A percentile compares a stretch with the other conserved stretches of the same genome.
Conservation (phyloP, 192 early-diverging fungal species). For the Chytriomyces confervae region DNA sequence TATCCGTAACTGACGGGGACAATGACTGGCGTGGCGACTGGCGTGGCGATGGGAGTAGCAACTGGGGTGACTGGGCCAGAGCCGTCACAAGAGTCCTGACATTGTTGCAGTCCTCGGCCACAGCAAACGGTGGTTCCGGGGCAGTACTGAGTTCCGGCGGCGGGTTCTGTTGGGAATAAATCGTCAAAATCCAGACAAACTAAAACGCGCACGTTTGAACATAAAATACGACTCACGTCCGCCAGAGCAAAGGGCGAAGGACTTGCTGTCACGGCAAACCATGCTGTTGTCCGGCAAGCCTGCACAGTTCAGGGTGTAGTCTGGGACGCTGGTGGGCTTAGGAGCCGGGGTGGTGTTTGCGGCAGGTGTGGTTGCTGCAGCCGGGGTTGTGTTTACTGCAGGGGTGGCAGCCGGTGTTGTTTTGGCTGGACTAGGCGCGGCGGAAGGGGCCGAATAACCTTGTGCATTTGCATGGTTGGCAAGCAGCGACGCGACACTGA, state of each 20-base stretch:
- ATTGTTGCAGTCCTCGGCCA: background rate
- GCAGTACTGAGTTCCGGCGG: constrained; percentile 1
- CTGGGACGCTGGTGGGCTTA: background rate
- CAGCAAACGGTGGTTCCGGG: background rate
- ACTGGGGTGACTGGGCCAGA: background rate
- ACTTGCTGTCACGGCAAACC: background rate
- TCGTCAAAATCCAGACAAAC: background rate
- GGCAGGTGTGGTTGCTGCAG: background rate
- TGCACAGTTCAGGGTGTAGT: constrained; percentile 7
- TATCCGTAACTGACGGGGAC: background rate
- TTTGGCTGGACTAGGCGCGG: background rate
- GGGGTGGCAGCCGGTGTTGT: background rate
- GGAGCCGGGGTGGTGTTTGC: background rate
- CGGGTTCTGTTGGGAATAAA: background rate
- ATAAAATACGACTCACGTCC: constrained; percentile 5
- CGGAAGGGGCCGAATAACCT: background rate
- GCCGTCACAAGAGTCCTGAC: background rate
- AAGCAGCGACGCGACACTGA: background rate
- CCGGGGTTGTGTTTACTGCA: background rate
- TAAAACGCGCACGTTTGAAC: background rate
- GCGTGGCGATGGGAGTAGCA: no score
- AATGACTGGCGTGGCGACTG: background rate
- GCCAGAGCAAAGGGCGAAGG: background rate
- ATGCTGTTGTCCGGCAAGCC: constrained; percentile 10
- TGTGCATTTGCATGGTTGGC: background rate